Percentiles rank a stretch among this genome's conserved stretches.
Evolutionary conservation across 345 rosid genomes (phyloP).

Genomic region (Carallia pectinifolia): DNA sequence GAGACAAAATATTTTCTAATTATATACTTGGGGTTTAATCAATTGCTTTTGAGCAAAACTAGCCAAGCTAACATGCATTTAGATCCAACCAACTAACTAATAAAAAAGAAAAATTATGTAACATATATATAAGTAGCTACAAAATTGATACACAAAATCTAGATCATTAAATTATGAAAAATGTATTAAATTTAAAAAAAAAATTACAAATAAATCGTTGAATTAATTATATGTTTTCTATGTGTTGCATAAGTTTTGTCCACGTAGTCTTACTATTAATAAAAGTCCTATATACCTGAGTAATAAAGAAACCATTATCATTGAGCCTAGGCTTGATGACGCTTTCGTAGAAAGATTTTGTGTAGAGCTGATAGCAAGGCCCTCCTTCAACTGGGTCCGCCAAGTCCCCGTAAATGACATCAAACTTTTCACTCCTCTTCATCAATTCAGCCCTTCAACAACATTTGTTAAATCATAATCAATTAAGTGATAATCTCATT

Average conservation of each 20-base stretch:
- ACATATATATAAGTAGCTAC: too few relatives aligned
- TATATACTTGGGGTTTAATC: not conserved
- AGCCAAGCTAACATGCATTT: not conserved
- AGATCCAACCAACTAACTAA: not conserved
- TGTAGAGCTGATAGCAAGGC: constrained; percentile 96
- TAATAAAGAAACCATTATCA: constrained; percentile 79
- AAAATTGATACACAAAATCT: too few relatives aligned
- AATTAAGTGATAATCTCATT: too few relatives aligned
- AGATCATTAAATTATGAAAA: too few relatives aligned
- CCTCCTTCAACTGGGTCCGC: constrained; percentile 99
- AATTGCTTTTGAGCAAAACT: not conserved
- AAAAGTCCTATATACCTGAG: constrained; percentile 51
- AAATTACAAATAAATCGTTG: too few relatives aligned
- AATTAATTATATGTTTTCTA: too few relatives aligned
- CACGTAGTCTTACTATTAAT: too few relatives aligned
- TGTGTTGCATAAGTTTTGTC: too few relatives aligned
- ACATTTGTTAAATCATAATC: not conserved
- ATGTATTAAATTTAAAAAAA: too few relatives aligned
- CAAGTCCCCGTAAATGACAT: constrained; percentile 88
- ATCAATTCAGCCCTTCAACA: constrained; percentile 70
- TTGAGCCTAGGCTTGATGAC: constrained; percentile 78
- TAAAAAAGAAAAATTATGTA: too few relatives aligned
- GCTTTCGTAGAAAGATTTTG: constrained; percentile 78
- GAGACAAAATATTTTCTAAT: not conserved
- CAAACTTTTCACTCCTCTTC: constrained; percentile 70